Base-by-base conservation (phyloP, 2,329 filamentous ascomycete genomes). In the Colletotrichum nymphaeae region DNA sequence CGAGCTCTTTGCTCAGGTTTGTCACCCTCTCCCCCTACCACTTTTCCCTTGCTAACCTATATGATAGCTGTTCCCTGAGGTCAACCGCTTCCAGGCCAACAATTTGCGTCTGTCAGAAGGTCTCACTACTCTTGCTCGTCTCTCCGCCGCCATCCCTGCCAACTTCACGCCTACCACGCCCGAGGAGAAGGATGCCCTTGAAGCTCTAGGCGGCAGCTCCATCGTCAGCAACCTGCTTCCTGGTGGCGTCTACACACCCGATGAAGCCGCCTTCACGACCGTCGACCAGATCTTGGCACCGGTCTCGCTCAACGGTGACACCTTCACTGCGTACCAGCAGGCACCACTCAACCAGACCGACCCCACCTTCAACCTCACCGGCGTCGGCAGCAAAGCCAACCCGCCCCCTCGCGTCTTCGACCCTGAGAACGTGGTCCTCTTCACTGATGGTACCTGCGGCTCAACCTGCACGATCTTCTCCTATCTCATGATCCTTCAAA, bases 381-480 rank as follows among this genome's bases (percentile, higher is more conserved):
- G 86, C 42, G 84, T 83, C 60, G 80, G 82, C 28, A 81, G 79
- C 75, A 79, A 81, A 9, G 76, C 82, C 5, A 84, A 85, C 75
- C 80, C 84, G 1, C 83, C 84, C 1, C 77, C 83, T 46, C 86
- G 87, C 5, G 78, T 81, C n/a, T 90, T 91, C 78, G 79, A 80
- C 1, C 82, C 87, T 0, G 85, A 89, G 67, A 84, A 91, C 76
- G 84, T 90, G 24, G 83, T 89, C 35, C 79, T 90, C 46, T 84
- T 89, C 24, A 87, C 86, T 1, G 88, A 90, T 75, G 88, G 88
- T 37, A 86, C 86, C 67, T 91, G 88, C 76, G 86, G 85, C 19
- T 88, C 86, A 1, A 88, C 88, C 2, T 91, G 88, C 78, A 85
- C 87, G 16, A 84, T 89, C 49, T 89, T 91, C 77, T 82, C 83